Evolutionary conservation across 148 eudicot genomes (phyloP), one percentile per base, ranked within the genome.

Genomic region (Cornus suecica): DNA sequence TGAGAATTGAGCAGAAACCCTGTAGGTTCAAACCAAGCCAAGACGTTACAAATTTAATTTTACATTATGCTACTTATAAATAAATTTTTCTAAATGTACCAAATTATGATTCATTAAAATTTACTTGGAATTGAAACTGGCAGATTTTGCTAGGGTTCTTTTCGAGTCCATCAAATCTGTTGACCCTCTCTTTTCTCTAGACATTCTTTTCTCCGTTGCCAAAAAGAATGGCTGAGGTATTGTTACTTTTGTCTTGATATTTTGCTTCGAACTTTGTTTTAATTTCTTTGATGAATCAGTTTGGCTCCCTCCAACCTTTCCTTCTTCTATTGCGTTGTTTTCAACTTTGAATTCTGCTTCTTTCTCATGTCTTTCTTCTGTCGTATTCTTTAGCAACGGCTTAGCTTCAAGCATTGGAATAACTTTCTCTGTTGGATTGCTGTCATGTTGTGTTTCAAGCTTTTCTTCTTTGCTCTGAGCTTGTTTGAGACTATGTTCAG

Each of bases 171-270:
- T 66, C 7, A 66, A 66, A 75, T 75, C 78, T 51, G 52, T 15
- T 27, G 71, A 51, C 23, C 65, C 64, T 31, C 30, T 42, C 65
- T 64, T 75, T 15, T 66, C 78, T 16, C 70, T 66, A 0, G 65
- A 45, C 78, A 52, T 75, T 67, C 78, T 75, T 75, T 31, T 67
- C 63, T 75, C 72, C 15, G 78, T 75, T 67, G 71, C 71, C 63
- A 75, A 29, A 66, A 34, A 66, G 23, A 75, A 75, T 66, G 78
- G 71, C 41, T 60, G 65, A 31, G 78, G 78, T 24, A 66, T 22
- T 13, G 78, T 75, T 11, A 30, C 51, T 25, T 75, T 75, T 27
- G 78, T 5, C 71, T 66, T 67, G n/a, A 31, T 8, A 15, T 15
- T 29, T 11, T 27, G 62, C 58, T 66, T 75, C 9, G 66, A 61